phyloP scores from a whole-genome alignment of 2,329 filamentous ascomycete genomes.

The Pseudogymnoascus sp. region DNA sequence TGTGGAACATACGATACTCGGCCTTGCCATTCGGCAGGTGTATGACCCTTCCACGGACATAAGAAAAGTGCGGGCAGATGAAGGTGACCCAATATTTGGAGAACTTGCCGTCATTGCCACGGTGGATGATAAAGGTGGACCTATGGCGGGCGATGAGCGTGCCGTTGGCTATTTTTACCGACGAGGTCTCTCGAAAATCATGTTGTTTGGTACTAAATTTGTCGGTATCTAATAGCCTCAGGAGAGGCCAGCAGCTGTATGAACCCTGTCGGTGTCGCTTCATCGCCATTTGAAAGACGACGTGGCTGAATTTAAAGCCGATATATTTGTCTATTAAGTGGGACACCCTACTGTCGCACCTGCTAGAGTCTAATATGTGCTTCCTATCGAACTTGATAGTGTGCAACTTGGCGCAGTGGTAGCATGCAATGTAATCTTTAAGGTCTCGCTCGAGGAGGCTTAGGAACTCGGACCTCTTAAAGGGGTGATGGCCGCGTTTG shows the following conservation, averaged over 20 bases:
- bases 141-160: not conserved
- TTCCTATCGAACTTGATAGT: not conserved
- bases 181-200: not conserved
- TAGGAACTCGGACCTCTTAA: not conserved
- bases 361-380: not conserved
- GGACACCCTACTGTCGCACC: not conserved
- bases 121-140: not conserved
- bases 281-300: not conserved
- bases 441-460: not conserved
- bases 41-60: not conserved
- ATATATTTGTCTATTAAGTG: not conserved
- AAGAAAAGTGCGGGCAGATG: not conserved
- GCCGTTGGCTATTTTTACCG: not conserved
- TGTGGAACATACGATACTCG: not conserved
- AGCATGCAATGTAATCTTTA: not conserved
- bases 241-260: not conserved
- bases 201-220: not conserved
- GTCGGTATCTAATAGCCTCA: not conserved
- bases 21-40: not conserved
- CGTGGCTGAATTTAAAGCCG: not conserved
- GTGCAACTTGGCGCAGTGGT: not conserved
- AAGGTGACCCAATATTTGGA: not conserved
- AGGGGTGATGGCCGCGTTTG: not conserved
- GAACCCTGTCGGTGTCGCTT: not conserved
- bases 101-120: not conserved